Evolutionary conservation across 495 filamentous ascomycete genomes (phyloP).

Genomic region (Cenococcum geophilum): DNA sequence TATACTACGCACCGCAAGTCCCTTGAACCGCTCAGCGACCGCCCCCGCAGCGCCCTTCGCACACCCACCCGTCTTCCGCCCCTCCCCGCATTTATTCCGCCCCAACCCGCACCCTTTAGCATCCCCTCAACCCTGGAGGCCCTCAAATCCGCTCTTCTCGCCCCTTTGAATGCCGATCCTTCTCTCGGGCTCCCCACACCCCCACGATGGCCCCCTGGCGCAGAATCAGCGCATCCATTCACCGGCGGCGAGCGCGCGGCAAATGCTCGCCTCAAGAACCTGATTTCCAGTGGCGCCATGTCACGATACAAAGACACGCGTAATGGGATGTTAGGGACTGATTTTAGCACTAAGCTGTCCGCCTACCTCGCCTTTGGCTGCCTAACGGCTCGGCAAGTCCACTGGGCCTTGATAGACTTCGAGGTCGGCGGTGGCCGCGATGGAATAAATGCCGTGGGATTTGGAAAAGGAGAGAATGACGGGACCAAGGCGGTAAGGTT

Average conservation of each 20-base stretch:
- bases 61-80: slow-evolving; percentile 47
- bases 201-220: slow-evolving; percentile 44
- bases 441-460: slow-evolving; percentile 36
- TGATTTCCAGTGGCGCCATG: slow-evolving; percentile 53
- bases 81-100: slow-evolving; percentile 48
- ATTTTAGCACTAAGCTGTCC: slow-evolving; percentile 66
- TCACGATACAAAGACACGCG: slow-evolving; percentile 58
- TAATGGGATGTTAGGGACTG: slow-evolving; percentile 59
- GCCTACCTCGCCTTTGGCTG: slow-evolving; percentile 62
- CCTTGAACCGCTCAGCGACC: slow-evolving; percentile 56
- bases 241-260: slow-evolving; percentile 56
- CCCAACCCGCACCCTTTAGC: slow-evolving; percentile 52
- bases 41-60: slow-evolving; percentile 48
- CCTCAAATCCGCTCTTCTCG: slow-evolving; percentile 47
- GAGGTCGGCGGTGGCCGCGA: slow-evolving; percentile 47
- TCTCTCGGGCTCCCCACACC: slow-evolving; percentile 35
- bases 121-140: slow-evolving; percentile 49
- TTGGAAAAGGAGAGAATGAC: slow-evolving; percentile 56
- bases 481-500: slow-evolving; percentile 63
- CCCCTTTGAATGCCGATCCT: slow-evolving; percentile 45
- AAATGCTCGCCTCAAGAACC: slow-evolving; percentile 48
- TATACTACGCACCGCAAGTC: slow-evolving; percentile 64
- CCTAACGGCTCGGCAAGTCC: slow-evolving; percentile 60
- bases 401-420: slow-evolving; percentile 54
- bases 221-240: slow-evolving; percentile 57